These are phyloP conservation scores for Rhodotorula babjevae DNA, from an alignment of 768 basidiomycete genomes.

Conservation along the genomic window DNA sequence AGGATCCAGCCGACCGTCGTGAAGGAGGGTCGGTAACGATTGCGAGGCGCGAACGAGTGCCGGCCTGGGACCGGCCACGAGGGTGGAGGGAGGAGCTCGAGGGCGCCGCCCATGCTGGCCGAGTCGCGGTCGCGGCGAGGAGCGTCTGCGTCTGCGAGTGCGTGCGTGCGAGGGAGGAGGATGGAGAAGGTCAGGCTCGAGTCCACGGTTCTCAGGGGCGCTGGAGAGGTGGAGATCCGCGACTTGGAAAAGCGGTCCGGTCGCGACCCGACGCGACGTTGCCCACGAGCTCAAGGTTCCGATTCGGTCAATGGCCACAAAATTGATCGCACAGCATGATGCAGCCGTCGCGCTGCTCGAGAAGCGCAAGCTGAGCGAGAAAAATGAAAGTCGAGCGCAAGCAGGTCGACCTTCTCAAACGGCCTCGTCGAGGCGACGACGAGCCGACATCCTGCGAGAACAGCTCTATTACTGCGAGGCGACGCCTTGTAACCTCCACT, in stretches of 20 bases:
- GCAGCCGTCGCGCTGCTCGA: too few species aligned
- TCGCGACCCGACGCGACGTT: too few species aligned
- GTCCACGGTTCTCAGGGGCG: too few species aligned
- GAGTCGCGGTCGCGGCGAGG: neutral
- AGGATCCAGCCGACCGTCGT: neutral
- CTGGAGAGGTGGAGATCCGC: too few species aligned
- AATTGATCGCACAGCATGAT: too few species aligned
- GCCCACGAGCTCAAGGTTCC: too few species aligned
- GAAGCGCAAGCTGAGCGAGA: too few species aligned
- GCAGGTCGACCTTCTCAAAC: too few species aligned
- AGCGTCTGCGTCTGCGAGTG: neutral
- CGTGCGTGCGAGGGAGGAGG: neutral
- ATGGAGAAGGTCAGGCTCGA: neutral
- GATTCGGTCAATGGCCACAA: too few species aligned
- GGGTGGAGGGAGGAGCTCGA: neutral
- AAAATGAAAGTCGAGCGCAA: neutral
- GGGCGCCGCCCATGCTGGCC: neutral
- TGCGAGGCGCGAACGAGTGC: neutral
- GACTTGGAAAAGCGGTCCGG: too few species aligned
- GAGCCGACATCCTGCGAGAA: neutral
- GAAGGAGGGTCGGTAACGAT: neutral
- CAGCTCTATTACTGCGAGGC: neutral
- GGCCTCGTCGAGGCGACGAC: neutral
- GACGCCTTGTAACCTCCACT: constrained; percentile 19
- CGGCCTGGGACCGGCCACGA: neutral